Percentiles rank a stretch among this genome's conserved stretches.
Evolutionary conservation across 202 grass and related monocot genomes (phyloP).

Genomic region (Panicum virgatum): DNA sequence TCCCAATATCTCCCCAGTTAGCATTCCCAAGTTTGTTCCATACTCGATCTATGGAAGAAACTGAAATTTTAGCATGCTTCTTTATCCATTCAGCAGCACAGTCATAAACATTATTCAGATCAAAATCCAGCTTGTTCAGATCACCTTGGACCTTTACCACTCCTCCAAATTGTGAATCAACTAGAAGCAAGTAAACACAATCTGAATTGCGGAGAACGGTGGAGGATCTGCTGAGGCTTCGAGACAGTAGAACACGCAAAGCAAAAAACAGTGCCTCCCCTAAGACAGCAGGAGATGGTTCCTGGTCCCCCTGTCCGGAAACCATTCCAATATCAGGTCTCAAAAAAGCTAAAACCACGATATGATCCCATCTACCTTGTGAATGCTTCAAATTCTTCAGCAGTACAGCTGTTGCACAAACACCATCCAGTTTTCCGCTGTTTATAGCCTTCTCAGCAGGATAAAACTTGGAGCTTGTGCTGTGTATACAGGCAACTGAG

Average conservation of each 20-base stretch:
- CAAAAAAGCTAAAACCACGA: constrained; percentile 75
- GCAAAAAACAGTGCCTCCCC: constrained; percentile 96
- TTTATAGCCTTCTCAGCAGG: constrained; percentile 92
- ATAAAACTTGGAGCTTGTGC: constrained; percentile 93
- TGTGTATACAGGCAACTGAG: constrained; percentile 97
- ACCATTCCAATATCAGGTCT: constrained; percentile 81
- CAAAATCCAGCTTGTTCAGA: constrained; percentile 82
- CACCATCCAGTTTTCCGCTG: constrained; percentile 78
- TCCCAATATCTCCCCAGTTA: constrained; percentile 95
- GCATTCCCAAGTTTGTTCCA: constrained; percentile 99
- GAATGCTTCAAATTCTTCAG: constrained; percentile 69
- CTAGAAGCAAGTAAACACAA: constrained; percentile 88
- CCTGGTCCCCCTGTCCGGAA: constrained; percentile 55
- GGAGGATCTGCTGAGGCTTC: constrained; percentile 82
- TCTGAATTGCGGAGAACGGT: constrained; percentile 71
- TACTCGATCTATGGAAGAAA: constrained; percentile 83
- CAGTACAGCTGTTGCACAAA: constrained; percentile 86
- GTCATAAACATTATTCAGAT: constrained; percentile 80
- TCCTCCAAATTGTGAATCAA: constrained; percentile 96
- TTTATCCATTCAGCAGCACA: constrained; percentile 91
- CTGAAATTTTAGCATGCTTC: constrained; percentile 68
- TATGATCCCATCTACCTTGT: constrained; percentile 94
- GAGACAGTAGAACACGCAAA: constrained; percentile 79
- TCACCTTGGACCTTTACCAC: constrained; percentile 90
- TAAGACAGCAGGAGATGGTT: constrained; percentile 63